Evolutionary conservation across 345 rosid species (phyloP).

Genomic region (Hevea brasiliensis): DNA sequence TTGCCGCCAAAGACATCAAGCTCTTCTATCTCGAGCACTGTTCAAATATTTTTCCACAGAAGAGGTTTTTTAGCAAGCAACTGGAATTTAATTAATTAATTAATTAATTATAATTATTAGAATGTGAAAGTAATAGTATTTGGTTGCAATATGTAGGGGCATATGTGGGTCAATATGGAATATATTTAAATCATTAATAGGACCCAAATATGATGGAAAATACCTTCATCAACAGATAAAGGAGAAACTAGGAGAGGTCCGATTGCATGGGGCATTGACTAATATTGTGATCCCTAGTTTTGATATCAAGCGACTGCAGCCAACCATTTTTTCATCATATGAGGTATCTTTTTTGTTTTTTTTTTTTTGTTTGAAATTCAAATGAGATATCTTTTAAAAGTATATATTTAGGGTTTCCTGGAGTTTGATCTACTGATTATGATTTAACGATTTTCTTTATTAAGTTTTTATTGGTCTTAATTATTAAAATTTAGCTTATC

Average conservation of each 20-base stretch:
- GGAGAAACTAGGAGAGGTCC: slow-evolving; percentile 16
- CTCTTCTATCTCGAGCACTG: slow-evolving; percentile 10
- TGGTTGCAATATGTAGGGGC: slow-evolving; percentile 4
- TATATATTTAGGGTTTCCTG: too few relatives aligned
- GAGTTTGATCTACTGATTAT: too few relatives aligned
- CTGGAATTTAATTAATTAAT: too few relatives aligned
- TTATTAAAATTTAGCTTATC: too few relatives aligned
- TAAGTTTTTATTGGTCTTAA: too few relatives aligned
- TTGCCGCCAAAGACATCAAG: slow-evolving; percentile 19
- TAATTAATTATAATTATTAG: not conserved
- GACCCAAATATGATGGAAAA: slow-evolving; percentile 32
- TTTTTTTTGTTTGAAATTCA: too few relatives aligned
- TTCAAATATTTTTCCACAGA: slow-evolving; percentile 20
- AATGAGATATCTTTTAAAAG: too few relatives aligned
- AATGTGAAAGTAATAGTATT: not conserved
- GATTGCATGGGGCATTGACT: slow-evolving; percentile 21
- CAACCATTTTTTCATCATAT: slow-evolving; percentile 25
- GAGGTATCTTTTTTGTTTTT: not conserved
- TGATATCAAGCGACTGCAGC: slow-evolving; percentile 31
- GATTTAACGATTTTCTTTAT: too few relatives aligned
- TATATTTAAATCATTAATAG: slow-evolving; percentile 8
- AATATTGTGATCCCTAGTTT: slow-evolving; percentile 29
- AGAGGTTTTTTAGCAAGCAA: not conserved
- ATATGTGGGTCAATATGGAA: not conserved
- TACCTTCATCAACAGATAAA: slow-evolving; percentile 13